These are phyloP conservation scores for Butyriboletus appendiculatus DNA, from an alignment of 1,284 basidiomycete species.

Conservation along the genomic window DNA sequence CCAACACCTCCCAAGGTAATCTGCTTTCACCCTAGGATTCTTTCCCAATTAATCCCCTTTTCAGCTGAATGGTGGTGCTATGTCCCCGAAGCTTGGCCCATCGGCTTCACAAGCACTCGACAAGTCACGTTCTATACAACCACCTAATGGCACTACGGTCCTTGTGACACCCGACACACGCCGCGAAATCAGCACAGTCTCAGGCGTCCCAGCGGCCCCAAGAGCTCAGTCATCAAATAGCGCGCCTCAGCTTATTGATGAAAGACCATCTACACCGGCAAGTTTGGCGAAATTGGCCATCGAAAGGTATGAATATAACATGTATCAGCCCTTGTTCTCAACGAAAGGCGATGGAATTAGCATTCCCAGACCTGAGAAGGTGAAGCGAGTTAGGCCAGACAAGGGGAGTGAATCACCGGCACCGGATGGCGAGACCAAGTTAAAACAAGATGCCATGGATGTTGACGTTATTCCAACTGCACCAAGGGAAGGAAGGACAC, in stretches of 20 bases:
- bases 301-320: conserved; percentile 55
- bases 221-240: conserved; percentile 50
- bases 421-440: conserved; percentile 33
- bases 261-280: conserved; percentile 31
- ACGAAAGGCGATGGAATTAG: conserved; percentile 37
- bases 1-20: conserved; percentile 22
- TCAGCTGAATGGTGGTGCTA: conserved; percentile 38
- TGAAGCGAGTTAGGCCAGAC: conserved; percentile 67
- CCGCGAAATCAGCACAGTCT: conserved; percentile 21
- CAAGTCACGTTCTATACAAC: conserved; percentile 40
- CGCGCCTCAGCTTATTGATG: conserved; percentile 12
- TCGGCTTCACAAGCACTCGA: conserved; percentile 38
- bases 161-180: conserved; percentile 26
- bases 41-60: conserved; percentile 7
- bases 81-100: conserved; percentile 38
- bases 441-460: conserved; percentile 41
- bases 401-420: conserved; percentile 46
- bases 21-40: conserved; percentile 19
- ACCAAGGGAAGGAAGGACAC: conserved; percentile 27
- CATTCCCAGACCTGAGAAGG: conserved; percentile 74
- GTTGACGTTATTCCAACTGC: conserved; percentile 32
- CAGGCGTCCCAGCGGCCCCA: conserved; percentile 55
- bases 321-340: not conserved
- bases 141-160: conserved; percentile 39
- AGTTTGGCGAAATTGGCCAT: conserved; percentile 56